Evolutionary conservation across 1,139 yeast species (phyloP).

Genomic region (Nakaseomyces kungkrabaensis): DNA sequence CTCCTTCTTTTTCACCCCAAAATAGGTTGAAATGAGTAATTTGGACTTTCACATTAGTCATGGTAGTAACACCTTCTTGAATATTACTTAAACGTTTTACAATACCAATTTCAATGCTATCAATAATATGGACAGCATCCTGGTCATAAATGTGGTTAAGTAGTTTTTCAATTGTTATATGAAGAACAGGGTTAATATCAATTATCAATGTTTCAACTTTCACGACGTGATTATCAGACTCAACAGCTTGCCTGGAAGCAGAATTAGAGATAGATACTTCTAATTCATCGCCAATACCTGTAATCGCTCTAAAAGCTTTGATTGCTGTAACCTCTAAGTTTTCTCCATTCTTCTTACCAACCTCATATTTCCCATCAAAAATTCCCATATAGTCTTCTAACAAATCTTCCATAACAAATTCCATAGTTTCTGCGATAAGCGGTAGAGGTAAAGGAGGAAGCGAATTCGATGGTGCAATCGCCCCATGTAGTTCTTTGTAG

Average conservation of each 20-base stretch:
- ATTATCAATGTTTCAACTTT: constrained; percentile 15
- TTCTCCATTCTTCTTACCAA: constrained; percentile 2
- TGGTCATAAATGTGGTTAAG: constrained; percentile 28
- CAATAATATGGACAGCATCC: constrained; percentile 47
- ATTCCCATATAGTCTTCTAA: constrained; percentile 16
- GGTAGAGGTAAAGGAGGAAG: constrained; percentile 62
- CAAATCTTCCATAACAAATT: constrained; percentile 32
- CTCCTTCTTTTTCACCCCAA: constrained; percentile 14
- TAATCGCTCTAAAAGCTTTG: neutral
- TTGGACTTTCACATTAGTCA: constrained; percentile 42
- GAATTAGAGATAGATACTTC: neutral
- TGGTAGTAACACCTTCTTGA: constrained; percentile 33
- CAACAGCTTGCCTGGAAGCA: neutral
- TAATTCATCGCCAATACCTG: neutral
- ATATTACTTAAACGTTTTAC: constrained; percentile 36
- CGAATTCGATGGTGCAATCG: constrained; percentile 53
- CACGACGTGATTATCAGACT: constrained; percentile 12
- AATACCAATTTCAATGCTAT: constrained; percentile 54
- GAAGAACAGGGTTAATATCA: constrained; percentile 14
- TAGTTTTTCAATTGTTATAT: constrained; percentile 8
- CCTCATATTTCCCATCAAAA: constrained; percentile 2
- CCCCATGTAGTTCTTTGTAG: constrained; percentile 41
- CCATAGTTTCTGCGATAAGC: constrained; percentile 37
- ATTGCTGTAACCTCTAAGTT: neutral
- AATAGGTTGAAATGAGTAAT: constrained; percentile 39